phyloP scores from a whole-genome alignment of 2,329 filamentous ascomycete genomes.

The Ophiostoma ips region DNA sequence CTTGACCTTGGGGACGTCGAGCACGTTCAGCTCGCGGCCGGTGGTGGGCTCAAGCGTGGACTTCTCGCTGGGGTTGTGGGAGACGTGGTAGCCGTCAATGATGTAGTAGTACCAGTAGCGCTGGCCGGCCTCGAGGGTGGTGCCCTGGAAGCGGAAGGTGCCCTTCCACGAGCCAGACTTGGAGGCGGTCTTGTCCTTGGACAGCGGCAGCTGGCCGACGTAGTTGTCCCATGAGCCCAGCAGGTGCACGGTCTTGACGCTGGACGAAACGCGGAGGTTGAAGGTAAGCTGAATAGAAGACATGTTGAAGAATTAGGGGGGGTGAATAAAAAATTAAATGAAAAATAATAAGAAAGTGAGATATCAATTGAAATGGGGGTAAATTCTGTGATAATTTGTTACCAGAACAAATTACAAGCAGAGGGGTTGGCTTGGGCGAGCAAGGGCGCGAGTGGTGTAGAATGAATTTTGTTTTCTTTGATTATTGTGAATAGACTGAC shows the following conservation, averaged over 20 bases:
- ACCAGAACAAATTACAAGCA: slow-evolving; percentile 20
- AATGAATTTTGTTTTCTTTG: slow-evolving; percentile 15
- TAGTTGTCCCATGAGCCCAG: slow-evolving; percentile 99
- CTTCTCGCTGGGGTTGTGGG: slow-evolving; percentile 82
- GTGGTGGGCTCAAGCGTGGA: slow-evolving; percentile 92
- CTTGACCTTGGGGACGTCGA: slow-evolving; percentile 64
- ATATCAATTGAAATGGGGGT: not conserved
- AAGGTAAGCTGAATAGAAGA: slow-evolving; percentile 89
- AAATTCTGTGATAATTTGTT: slow-evolving; percentile 9
- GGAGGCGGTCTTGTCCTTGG: slow-evolving; percentile 68
- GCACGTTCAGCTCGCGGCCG: slow-evolving; percentile 91
- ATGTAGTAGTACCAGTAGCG: slow-evolving; percentile 99
- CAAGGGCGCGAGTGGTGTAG: slow-evolving; percentile 13
- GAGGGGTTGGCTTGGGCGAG: slow-evolving; percentile 13
- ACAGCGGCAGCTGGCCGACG: slow-evolving; percentile 81
- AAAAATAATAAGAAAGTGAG: not conserved
- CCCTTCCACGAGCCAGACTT: slow-evolving; percentile 91
- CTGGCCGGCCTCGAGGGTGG: slow-evolving; percentile 72
- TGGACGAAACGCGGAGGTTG: slow-evolving; percentile 85
- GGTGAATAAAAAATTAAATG: slow-evolving; percentile 21
- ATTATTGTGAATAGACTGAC: slow-evolving; percentile 10
- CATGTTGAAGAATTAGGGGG: slow-evolving; percentile 53
- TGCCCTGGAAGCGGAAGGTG: slow-evolving; percentile 87
- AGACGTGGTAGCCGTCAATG: slow-evolving; percentile 97
- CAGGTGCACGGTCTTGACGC: slow-evolving; percentile 94